Percentiles rank a stretch among this genome's conserved stretches.
Evolutionary conservation across 345 rosid genomes (phyloP).

Genomic region (Brassica carinata): DNA sequence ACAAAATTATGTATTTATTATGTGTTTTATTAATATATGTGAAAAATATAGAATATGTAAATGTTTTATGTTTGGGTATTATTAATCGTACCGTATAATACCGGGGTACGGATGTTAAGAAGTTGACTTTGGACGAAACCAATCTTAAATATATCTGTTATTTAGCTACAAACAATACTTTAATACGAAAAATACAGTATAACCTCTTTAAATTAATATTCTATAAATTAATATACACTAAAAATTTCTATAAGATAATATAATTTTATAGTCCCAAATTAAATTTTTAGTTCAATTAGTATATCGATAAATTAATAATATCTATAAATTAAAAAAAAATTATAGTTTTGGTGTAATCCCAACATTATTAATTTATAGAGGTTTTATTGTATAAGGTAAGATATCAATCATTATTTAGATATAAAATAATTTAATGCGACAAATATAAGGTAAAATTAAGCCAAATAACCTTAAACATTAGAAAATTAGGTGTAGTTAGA

Average conservation of each 20-base stretch:
- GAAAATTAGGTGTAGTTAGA: background rate
- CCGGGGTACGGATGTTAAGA: background rate
- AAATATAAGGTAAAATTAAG: background rate
- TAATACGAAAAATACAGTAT: background rate
- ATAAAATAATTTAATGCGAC: background rate
- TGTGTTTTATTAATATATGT: too few relatives aligned
- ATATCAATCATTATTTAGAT: background rate
- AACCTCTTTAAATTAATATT: too few relatives aligned
- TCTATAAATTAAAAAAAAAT: too few relatives aligned
- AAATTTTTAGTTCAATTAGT: too few relatives aligned
- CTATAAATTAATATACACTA: too few relatives aligned
- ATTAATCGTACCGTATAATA: background rate
- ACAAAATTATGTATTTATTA: too few relatives aligned
- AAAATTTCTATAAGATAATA: too few relatives aligned
- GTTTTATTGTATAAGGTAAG: background rate
- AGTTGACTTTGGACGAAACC: background rate
- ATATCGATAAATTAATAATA: too few relatives aligned
- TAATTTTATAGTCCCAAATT: too few relatives aligned
- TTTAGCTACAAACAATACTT: background rate
- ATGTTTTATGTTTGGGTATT: background rate
- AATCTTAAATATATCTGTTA: background rate
- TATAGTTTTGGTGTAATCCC: too few relatives aligned
- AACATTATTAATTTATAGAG: too few relatives aligned
- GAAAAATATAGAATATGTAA: too few relatives aligned
- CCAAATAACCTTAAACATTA: background rate